These are phyloP conservation scores for Aspergillus incahuasiensis DNA, from an alignment of 495 filamentous ascomycete genomes.

Conservation along the genomic window DNA sequence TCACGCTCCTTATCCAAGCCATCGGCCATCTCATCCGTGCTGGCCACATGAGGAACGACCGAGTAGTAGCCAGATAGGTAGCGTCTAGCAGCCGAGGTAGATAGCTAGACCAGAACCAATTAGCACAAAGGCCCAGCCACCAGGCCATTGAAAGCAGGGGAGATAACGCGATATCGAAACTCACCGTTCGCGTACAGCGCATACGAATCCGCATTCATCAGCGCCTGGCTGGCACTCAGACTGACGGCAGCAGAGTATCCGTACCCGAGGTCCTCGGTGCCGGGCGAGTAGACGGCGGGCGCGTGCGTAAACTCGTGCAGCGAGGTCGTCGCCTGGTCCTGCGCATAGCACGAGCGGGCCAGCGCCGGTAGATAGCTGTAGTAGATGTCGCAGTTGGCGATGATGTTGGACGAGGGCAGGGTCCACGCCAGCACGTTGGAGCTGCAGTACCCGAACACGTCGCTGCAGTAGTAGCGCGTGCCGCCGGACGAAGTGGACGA, in stretches of 20 bases:
- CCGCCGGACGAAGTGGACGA: slow-evolving; percentile 34
- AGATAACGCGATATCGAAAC: not conserved
- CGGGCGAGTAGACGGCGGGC: slow-evolving; percentile 48
- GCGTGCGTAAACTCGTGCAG: slow-evolving; percentile 63
- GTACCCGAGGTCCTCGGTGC: slow-evolving; percentile 55
- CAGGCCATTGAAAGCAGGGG: too few relatives aligned
- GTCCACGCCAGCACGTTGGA: slow-evolving; percentile 54
- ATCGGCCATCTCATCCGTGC: too few relatives aligned
- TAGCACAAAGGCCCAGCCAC: not conserved
- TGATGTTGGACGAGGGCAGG: slow-evolving; percentile 44
- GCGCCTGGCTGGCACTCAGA: slow-evolving; percentile 40
- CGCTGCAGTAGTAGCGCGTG: slow-evolving; percentile 50
- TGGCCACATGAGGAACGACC: too few relatives aligned
- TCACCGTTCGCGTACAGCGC: slow-evolving; percentile 54
- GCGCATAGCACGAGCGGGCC: slow-evolving; percentile 46
- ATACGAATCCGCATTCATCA: slow-evolving; percentile 60
- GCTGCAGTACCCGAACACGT: slow-evolving; percentile 45
- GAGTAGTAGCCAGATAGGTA: too few relatives aligned
- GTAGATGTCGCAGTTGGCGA: slow-evolving; percentile 55
- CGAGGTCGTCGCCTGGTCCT: slow-evolving; percentile 56
- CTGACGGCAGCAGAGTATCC: slow-evolving; percentile 48
- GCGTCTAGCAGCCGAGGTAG: not conserved
- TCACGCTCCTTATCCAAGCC: too few relatives aligned
- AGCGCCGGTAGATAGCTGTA: slow-evolving; percentile 46
- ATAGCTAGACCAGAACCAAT: not conserved